Evolutionary conservation across 495 filamentous ascomycete genomes (phyloP).

Genomic region (Penicillium ochrochloron): DNA sequence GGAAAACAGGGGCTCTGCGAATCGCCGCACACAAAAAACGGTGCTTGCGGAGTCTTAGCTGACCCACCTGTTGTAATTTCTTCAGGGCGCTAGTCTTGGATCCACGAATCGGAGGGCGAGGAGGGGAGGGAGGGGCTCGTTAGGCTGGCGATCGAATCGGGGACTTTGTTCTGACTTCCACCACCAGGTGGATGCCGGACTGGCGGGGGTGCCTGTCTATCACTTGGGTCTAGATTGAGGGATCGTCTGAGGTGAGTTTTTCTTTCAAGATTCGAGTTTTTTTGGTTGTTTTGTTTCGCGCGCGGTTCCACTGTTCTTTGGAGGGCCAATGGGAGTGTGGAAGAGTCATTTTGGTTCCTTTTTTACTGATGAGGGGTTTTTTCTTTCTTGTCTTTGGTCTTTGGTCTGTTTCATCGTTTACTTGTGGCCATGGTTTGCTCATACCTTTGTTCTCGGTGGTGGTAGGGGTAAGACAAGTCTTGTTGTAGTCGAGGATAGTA

Average conservation of each 20-base stretch:
- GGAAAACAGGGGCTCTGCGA: slow-evolving; percentile 15
- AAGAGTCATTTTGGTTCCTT: not conserved
- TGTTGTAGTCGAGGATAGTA: not conserved
- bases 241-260: not conserved
- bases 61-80: not conserved
- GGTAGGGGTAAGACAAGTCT: not conserved
- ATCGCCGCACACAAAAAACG: not conserved
- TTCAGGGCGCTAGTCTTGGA: not conserved
- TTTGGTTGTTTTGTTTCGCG: slow-evolving; percentile 8
- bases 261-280: slow-evolving; percentile 4
- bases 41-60: not conserved
- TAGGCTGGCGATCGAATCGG: slow-evolving; percentile 8
- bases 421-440: not conserved
- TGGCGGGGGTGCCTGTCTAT: slow-evolving; percentile 24
- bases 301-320: slow-evolving; percentile 13
- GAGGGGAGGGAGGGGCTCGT: not conserved
- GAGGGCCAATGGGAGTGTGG: not conserved
- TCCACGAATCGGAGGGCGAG: slow-evolving; percentile 20
- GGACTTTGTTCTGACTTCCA: not conserved
- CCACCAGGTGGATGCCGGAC: too few species aligned
- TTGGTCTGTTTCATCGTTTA: not conserved
- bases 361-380: not conserved
- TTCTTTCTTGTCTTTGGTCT: not conserved
- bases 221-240: slow-evolving; percentile 25
- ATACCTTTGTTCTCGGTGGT: not conserved